phyloP scores from a whole-genome alignment of 805 yeast species.

The Saccharomycopsis amapae region DNA sequence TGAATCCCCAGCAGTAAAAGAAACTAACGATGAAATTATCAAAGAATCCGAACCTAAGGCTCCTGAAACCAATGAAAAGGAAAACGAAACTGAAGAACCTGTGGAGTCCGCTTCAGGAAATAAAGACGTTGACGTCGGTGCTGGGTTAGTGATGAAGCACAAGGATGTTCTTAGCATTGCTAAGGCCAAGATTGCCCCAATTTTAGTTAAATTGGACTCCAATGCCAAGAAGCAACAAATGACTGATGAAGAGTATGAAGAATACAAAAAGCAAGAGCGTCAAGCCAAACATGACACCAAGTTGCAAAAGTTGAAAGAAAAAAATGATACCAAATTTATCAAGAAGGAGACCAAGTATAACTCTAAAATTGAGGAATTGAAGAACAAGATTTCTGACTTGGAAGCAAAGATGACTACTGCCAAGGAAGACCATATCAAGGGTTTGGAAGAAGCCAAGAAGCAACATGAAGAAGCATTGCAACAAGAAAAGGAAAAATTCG shows the following conservation, averaged over 20 bases:
- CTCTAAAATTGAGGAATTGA: slow-evolving; percentile 13
- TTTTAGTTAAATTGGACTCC: slow-evolving; percentile 8
- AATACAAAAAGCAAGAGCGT: slow-evolving; percentile 8
- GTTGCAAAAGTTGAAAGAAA: slow-evolving; percentile 13
- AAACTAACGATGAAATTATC: not conserved
- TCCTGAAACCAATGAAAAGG: not conserved
- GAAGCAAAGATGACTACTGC: slow-evolving; percentile 7
- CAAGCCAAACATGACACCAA: slow-evolving; percentile 15
- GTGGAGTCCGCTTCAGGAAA: slow-evolving; percentile 4
- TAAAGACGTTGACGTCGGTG: slow-evolving; percentile 15
- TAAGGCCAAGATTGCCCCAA: slow-evolving; percentile 8
- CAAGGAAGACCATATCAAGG: slow-evolving; percentile 11
- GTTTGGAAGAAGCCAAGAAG: slow-evolving; percentile 7
- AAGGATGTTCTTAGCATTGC: slow-evolving; percentile 15
- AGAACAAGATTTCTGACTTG: slow-evolving; percentile 12
- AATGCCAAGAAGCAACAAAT: slow-evolving; percentile 18
- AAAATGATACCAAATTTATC: slow-evolving; percentile 16
- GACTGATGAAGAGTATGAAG: slow-evolving; percentile 16
- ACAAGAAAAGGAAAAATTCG: slow-evolving; percentile 10
- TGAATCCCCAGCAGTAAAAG: slow-evolving; percentile 1
- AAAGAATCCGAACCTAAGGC: not conserved
- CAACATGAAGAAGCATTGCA: slow-evolving; percentile 14
- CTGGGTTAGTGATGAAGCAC: slow-evolving; percentile 9
- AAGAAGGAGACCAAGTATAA: slow-evolving; percentile 17
- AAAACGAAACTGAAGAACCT: slow-evolving; percentile 1